phyloP scores from a whole-genome alignment of 1,284 basidiomycete genomes.

The Fomitopsis schrenkii region DNA sequence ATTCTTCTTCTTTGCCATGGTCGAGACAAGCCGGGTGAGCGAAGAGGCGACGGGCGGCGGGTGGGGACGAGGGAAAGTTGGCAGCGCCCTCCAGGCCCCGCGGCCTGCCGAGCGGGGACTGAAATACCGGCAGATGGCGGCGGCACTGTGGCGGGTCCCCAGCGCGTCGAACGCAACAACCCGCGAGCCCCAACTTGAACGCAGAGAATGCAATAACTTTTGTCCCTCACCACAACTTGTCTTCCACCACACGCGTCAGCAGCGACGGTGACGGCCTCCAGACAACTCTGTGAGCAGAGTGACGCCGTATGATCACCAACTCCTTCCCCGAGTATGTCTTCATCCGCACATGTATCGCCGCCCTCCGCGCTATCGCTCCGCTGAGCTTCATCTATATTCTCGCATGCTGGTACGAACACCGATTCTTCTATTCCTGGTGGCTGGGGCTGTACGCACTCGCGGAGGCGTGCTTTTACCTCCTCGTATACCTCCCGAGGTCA shows the following conservation, averaged over 20 bases:
- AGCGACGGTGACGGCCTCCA: neutral
- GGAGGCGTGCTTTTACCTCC: slow-evolving; percentile 46
- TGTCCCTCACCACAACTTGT: neutral
- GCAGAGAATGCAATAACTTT: neutral
- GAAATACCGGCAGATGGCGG: neutral
- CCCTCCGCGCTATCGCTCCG: slow-evolving; percentile 46
- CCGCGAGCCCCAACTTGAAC: neutral
- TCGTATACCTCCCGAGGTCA: slow-evolving; percentile 46
- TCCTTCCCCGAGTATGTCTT: slow-evolving; percentile 49
- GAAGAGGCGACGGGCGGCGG: neutral
- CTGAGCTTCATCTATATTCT: slow-evolving; percentile 39
- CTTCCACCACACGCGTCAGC: too few relatives aligned
- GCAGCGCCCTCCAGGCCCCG: neutral
- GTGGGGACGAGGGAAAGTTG: slow-evolving; percentile 5
- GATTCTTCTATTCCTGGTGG: slow-evolving; percentile 27
- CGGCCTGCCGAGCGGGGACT: neutral
- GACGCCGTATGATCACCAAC: slow-evolving; percentile 26
- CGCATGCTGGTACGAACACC: slow-evolving; percentile 22
- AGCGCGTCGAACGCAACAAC: neutral
- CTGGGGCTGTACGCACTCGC: slow-evolving; percentile 32
- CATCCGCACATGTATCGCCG: slow-evolving; percentile 44
- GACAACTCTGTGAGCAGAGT: neutral
- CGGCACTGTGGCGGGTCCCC: neutral
- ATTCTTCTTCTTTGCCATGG: slow-evolving; percentile 80
- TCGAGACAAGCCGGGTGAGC: slow-evolving; percentile 2